These are phyloP conservation scores for Asparagopsis taxiformis DNA, from an alignment of 31 red algal genomes.

Conservation along the genomic window DNA sequence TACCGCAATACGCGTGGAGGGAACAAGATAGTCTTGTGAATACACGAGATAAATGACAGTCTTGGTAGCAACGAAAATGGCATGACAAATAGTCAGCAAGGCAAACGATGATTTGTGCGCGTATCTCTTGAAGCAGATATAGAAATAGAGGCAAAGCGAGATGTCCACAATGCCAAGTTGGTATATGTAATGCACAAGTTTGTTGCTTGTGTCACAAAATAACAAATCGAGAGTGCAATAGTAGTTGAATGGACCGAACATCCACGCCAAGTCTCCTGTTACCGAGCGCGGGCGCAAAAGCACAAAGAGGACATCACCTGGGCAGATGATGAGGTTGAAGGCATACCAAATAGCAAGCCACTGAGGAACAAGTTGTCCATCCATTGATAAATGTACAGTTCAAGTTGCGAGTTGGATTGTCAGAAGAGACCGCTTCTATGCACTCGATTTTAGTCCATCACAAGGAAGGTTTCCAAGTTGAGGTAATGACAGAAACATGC, in stretches of 20 bases:
- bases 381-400: too few species aligned
- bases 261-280: conserved; percentile 3
- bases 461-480: too few species aligned
- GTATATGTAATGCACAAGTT: neutral
- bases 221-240: conserved; percentile 1
- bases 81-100: conserved; percentile 1
- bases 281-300: neutral
- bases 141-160: neutral
- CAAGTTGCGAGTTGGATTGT: too few species aligned
- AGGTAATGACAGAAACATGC: too few species aligned
- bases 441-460: too few species aligned
- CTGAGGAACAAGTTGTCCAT: neutral
- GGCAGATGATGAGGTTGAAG: neutral
- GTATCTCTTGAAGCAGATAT: neutral
- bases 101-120: neutral
- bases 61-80: neutral
- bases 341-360: conserved; percentile 3
- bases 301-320: neutral
- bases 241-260: neutral
- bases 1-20: neutral
- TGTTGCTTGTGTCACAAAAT: neutral
- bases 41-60: conserved; percentile 4
- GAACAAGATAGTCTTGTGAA: conserved; percentile 10
- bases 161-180: conserved; percentile 2
- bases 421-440: too few species aligned